These are phyloP conservation scores for Linnemannia elongata DNA, from an alignment of 192 early-diverging fungal species.

Conservation along the genomic window DNA sequence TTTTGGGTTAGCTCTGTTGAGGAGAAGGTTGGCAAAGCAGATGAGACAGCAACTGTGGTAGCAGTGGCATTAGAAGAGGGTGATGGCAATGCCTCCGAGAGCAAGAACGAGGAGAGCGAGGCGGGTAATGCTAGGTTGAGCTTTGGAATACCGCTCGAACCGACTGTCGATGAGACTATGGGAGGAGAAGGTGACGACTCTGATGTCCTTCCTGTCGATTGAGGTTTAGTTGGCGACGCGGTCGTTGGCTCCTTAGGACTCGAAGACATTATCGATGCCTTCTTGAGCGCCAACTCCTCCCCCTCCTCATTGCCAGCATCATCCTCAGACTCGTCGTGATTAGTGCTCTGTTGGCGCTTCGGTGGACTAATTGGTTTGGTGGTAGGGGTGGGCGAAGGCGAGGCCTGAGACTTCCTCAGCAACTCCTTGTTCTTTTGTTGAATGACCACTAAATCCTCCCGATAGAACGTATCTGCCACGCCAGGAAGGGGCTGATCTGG, in stretches of 20 bases:
- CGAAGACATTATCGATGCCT: not conserved
- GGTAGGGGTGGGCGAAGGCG: not conserved
- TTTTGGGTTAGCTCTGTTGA: conserved; percentile 27
- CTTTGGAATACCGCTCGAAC: not conserved
- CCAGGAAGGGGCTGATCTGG: conserved; percentile 48
- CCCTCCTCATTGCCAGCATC: not conserved
- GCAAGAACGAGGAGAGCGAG: conserved; percentile 20
- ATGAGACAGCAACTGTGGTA: not conserved
- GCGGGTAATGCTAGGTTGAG: conserved; percentile 22
- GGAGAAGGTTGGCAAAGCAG: not conserved
- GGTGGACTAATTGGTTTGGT: not conserved
- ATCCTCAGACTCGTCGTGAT: not conserved
- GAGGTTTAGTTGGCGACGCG: not conserved
- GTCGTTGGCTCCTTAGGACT: not conserved
- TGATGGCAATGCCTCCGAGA: not conserved
- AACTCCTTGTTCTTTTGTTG: conserved; percentile 40
- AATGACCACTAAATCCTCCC: conserved; percentile 46
- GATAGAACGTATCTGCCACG: conserved; percentile 45
- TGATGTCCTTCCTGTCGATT: not conserved
- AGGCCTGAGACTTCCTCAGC: conserved; percentile 2
- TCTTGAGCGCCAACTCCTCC: not conserved
- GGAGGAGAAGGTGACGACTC: not conserved
- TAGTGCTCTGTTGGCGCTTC: not conserved
- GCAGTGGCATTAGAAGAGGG: not conserved
- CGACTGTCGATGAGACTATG: not conserved